phyloP scores from a whole-genome alignment of 2,329 filamentous ascomycete species.

The Endoconidiophora polonica region DNA sequence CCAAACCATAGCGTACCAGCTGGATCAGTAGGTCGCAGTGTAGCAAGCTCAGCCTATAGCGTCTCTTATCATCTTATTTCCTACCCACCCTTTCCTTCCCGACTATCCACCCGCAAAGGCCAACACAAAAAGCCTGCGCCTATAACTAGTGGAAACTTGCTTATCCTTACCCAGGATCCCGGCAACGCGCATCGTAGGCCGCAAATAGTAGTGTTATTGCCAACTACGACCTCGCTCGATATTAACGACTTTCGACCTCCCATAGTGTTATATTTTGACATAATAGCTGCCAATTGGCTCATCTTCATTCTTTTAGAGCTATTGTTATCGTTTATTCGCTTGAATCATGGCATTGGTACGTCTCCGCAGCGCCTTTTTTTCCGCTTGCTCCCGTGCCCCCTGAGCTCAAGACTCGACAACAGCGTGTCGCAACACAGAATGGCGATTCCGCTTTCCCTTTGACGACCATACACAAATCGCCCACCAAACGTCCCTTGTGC shows the following conservation, averaged over 20 bases:
- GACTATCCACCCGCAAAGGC: too few species aligned
- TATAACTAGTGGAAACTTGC: neutral
- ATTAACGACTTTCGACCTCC: too few species aligned
- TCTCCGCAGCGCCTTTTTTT: neutral
- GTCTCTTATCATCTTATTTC: too few species aligned
- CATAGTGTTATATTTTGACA: too few species aligned
- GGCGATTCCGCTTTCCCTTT: neutral
- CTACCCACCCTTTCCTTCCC: too few species aligned
- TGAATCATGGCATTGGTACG: conserved; percentile 9
- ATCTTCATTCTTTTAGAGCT: neutral
- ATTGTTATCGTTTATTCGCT: neutral
- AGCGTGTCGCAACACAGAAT: neutral
- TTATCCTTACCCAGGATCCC: too few species aligned
- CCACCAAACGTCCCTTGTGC: neutral
- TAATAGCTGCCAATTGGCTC: too few species aligned
- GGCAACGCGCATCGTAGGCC: too few species aligned
- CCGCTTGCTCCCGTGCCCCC: neutral
- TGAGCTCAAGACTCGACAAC: neutral
- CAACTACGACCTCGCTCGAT: neutral
- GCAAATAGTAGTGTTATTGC: neutral
- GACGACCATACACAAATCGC: neutral
- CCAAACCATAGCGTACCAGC: neutral
- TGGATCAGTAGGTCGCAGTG: neutral
- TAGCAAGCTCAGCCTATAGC: too few species aligned
- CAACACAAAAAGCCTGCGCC: too few species aligned